phyloP scores from a whole-genome alignment of 148 eudicot species.

The Dianthus caryophyllus region DNA sequence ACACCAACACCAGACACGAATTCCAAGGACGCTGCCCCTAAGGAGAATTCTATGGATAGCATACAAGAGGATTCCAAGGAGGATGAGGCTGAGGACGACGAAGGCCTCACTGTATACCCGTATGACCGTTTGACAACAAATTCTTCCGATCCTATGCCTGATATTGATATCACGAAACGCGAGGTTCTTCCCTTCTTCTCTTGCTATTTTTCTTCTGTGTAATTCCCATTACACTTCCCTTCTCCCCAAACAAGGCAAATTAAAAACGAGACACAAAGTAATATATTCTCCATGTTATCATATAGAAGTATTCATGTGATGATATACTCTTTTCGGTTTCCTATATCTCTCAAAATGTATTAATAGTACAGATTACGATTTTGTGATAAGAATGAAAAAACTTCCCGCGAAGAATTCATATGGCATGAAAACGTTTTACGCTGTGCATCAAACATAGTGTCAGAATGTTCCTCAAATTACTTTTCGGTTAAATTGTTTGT shows the following conservation, averaged over 20 bases:
- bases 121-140: conserved; percentile 69
- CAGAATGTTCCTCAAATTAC: too few relatives aligned
- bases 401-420: too few relatives aligned
- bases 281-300: background rate
- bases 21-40: conserved; percentile 42
- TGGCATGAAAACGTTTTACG: too few relatives aligned
- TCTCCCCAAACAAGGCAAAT: background rate
- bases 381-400: too few relatives aligned
- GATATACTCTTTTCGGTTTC: background rate
- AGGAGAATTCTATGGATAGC: conserved; percentile 59
- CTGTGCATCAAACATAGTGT: too few relatives aligned
- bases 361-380: too few relatives aligned
- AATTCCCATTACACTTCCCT: background rate
- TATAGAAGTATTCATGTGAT: background rate
- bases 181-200: conserved; percentile 49
- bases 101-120: conserved; percentile 64
- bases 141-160: conserved; percentile 63
- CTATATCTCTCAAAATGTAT: too few relatives aligned
- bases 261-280: background rate
- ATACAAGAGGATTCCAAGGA: conserved; percentile 76
- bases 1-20: conserved; percentile 39
- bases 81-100: conserved; percentile 79
- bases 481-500: too few relatives aligned
- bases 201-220: background rate
- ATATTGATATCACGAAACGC: conserved; percentile 84